A percentile compares a stretch with the other conserved stretches of the same genome.
Evolutionary conservation across 495 filamentous ascomycete genomes (phyloP).

Genomic region (Apodospora peruviana): DNA sequence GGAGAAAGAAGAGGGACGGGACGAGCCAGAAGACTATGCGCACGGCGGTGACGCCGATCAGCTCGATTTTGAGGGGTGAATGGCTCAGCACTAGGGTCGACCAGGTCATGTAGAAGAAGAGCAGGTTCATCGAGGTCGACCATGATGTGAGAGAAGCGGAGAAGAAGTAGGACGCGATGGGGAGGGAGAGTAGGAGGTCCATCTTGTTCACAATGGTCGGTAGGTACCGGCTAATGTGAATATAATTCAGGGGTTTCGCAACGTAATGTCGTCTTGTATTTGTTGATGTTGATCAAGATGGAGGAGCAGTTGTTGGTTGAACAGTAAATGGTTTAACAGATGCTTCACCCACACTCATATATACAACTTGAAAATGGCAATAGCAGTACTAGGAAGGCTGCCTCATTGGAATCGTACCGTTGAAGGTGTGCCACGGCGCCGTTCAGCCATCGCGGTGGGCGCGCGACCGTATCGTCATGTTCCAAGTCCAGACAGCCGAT

Average conservation of each 20-base stretch:
- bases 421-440: too few relatives aligned
- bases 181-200: constrained; percentile 63
- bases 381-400: too few relatives aligned
- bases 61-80: constrained; percentile 67
- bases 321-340: too few relatives aligned
- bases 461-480: not conserved
- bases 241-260: too few relatives aligned
- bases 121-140: constrained; percentile 72
- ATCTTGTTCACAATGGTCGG: constrained; percentile 29
- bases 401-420: too few relatives aligned
- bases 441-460: not conserved
- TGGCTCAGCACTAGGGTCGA: constrained; percentile 75
- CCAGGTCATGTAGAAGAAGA: constrained; percentile 93
- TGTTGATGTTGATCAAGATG: too few relatives aligned
- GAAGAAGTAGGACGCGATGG: constrained; percentile 62
- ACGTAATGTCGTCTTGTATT: too few relatives aligned
- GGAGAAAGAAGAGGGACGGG: constrained; percentile 67
- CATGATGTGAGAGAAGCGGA: constrained; percentile 51
- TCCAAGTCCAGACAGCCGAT: not conserved
- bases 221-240: too few relatives aligned
- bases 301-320: too few relatives aligned
- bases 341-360: too few relatives aligned
- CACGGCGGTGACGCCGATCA: constrained; percentile 60
- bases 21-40: constrained; percentile 69
- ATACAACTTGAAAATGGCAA: too few relatives aligned